These are phyloP conservation scores for Wickerhamomyces subpelliculosus DNA, from an alignment of 805 yeast genomes.

Conservation along the genomic window DNA sequence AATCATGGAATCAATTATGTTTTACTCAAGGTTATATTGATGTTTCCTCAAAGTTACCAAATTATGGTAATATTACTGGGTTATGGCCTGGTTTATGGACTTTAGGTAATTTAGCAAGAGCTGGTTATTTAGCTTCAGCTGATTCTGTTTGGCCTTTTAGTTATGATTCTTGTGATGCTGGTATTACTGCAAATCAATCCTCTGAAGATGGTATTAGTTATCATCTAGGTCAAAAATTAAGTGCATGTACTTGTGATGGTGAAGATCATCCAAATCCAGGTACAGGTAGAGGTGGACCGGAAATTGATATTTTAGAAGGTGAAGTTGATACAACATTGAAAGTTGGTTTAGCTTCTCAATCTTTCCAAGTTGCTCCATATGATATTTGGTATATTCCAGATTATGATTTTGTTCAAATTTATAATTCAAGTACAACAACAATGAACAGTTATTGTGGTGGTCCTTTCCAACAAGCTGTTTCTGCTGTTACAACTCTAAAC, in stretches of 20 bases:
- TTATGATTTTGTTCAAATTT: slow-evolving; percentile 67
- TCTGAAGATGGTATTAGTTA: slow-evolving; percentile 84
- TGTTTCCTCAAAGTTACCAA: slow-evolving; percentile 72
- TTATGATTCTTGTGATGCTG: slow-evolving; percentile 84
- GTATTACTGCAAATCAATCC: slow-evolving; percentile 91
- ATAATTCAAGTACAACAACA: slow-evolving; percentile 60
- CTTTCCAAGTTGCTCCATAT: slow-evolving; percentile 86
- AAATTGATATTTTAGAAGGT: slow-evolving; percentile 88
- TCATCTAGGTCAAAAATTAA: slow-evolving; percentile 77
- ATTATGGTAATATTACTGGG: slow-evolving; percentile 71
- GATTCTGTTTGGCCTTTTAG: slow-evolving; percentile 96
- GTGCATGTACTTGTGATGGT: slow-evolving; percentile 71
- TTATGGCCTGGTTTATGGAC: slow-evolving; percentile 98
- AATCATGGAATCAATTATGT: slow-evolving; percentile 88
- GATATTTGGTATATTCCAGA: slow-evolving; percentile 95
- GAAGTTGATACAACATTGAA: slow-evolving; percentile 49
- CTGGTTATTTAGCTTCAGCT: slow-evolving; percentile 81
- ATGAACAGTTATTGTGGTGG: slow-evolving; percentile 92
- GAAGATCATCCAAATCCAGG: slow-evolving; percentile 88
- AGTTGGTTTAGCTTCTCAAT: slow-evolving; percentile 73
- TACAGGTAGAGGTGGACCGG: slow-evolving; percentile 90
- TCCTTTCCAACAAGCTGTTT: slow-evolving; percentile 88
- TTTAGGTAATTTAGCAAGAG: slow-evolving; percentile 87
- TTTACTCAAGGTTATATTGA: slow-evolving; percentile 80
- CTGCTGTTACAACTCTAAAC: slow-evolving; percentile 75